Evolutionary conservation across 2,329 filamentous ascomycete species (phyloP), one percentile per base, ranked within the genome.

Genomic region (Neurospora crassa): DNA sequence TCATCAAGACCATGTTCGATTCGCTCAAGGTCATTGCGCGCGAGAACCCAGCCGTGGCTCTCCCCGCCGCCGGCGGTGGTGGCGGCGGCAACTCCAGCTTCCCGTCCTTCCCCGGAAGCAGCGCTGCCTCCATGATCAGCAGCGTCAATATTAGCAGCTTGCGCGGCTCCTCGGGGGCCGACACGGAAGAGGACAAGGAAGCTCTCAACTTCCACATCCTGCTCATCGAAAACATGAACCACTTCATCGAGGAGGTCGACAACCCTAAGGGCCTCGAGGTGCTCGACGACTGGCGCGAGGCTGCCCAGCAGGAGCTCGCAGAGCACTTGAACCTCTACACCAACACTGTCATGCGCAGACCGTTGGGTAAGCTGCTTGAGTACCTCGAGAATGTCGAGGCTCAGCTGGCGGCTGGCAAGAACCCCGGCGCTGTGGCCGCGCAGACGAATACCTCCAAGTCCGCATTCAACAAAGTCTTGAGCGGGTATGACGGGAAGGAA

Each of bases 191-290:
- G 80, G 96, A 98, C 79, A 98, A 99, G 82, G 94, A 97, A 80
- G 93, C 94, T 5, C 87, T 99, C 73, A 98, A 98, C 82, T 97
- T 97, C 82, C 94, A 98, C 81, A 97, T 99, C 77, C 86, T 98
- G 42, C 86, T 98, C 70, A 98, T 99, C 76, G 95, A 99, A 81
- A 99, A 99, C 80, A 97, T 97, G 94, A 96, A 97, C 78, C 94
- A 97, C 81, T 98, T 97, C 82, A 85, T 96, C 12, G 94, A 98
- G 79, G 94, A 97, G 80, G 91, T 97, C 10, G 93, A 97, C 75
- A 85, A 97, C 76, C 82, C 91, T 18, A 87, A 89, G 20, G 86
- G 88, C 45, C 89, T 96, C 73, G 87, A 91, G 8, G 89, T 97
- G 0, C 86, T 98, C 5, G 89, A 92, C 72, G 89, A 92, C 75